A percentile compares a stretch with the other conserved stretches of the same genome.
Evolutionary conservation across 805 yeast species (phyloP).

Genomic region (Saccharomycopsis vini): DNA sequence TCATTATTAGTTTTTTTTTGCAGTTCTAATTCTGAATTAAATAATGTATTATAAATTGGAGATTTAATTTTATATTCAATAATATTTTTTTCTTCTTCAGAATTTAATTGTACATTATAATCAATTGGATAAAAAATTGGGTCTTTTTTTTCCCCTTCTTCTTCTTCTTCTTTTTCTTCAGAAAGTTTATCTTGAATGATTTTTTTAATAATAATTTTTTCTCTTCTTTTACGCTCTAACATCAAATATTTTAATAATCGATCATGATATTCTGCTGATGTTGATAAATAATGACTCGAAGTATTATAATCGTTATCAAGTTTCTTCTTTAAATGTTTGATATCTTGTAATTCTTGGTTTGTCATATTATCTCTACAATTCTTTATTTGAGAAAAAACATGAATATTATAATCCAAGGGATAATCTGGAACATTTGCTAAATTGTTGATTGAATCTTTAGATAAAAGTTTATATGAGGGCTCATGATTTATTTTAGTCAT

Average conservation of each 20-base stretch:
- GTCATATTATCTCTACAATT: constrained; percentile 20
- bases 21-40: constrained; percentile 6
- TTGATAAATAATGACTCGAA: constrained; percentile 20
- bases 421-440: constrained; percentile 28
- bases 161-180: background rate
- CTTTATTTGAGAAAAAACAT: constrained; percentile 27
- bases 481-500: too few species aligned
- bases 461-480: constrained; percentile 18
- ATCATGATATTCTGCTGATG: constrained; percentile 28
- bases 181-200: constrained; percentile 11
- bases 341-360: constrained; percentile 19
- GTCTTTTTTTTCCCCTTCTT: background rate
- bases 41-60: constrained; percentile 22
- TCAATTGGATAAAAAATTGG: background rate
- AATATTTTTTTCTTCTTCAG: constrained; percentile 25
- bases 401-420: constrained; percentile 32
- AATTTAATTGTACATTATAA: constrained; percentile 14
- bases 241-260: constrained; percentile 27
- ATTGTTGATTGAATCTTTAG: constrained; percentile 15
- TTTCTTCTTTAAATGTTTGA: constrained; percentile 6
- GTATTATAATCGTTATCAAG: background rate
- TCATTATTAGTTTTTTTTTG: background rate
- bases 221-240: constrained; percentile 29
- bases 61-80: constrained; percentile 29
- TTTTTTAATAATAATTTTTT: constrained; percentile 23